Evolutionary conservation across 805 yeast species (phyloP), one percentile per base, ranked within the genome.

Genomic region (Kluyveromyces starmeri): DNA sequence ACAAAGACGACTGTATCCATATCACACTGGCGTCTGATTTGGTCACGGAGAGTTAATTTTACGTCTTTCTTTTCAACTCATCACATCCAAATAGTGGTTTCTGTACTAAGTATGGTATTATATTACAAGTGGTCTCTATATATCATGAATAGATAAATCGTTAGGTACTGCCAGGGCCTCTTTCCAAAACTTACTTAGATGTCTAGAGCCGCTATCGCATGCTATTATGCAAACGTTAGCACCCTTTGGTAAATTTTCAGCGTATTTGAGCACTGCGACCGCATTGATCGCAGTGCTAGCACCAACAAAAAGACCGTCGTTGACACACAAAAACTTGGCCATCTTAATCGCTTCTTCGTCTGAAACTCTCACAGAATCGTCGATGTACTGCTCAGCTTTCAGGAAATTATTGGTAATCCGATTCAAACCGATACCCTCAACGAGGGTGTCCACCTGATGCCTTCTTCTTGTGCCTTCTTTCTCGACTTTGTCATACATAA

Each of bases 201-300:
- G 98, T 45, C 98, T 67, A 9, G 79, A 64, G 1, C 98, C 98
- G 4, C 94, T 77, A 55, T 89, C 98, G 55, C 97, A 92, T 1
- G 95, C 83, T 31, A 92, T 70, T 13, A 94, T 74, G 4, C 89
- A 94, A 15, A 89, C 75, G 13, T 64, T 71, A 34, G 80, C 71
- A 1, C 88, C 88, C 0, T 78, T 65, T 53, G 60, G 71, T 23
- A 53, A 35, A 18, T 54, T 49, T 36, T 58, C 51, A 3, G 85
- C 83, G 7, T 73, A 59, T 42, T 73, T 65, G 5, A 75, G 70
- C 1, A 95, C 94, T 1, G 95, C 96, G 4, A 84, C 95, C 27
- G 95, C 88, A 53, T 86, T 86, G 17, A 92, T 78, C 0, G 95
- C 95, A n/a, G 94, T 79, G 28, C 95, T 83, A 18, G 94, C 78